Evolutionary conservation across 306 rosid species (phyloP), one percentile per base, ranked within the genome.

Genomic region (Sindora glabra): DNA sequence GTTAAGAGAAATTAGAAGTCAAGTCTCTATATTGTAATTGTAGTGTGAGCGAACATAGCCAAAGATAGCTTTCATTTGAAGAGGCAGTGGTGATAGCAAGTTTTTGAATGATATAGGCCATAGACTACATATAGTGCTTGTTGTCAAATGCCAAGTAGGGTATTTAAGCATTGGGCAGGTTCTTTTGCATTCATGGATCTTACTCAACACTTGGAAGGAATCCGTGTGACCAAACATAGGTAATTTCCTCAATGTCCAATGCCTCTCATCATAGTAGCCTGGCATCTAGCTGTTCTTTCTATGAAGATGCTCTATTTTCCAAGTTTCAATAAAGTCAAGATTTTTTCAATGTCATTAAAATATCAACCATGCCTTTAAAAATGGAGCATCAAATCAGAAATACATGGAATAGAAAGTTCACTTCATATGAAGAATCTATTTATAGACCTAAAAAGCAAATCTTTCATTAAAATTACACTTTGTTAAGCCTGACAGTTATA

Each of bases 181-280:
- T 47, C 10, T 16, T 52, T 71, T 87, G 81, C 95, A 84, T 72
- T 81, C 83, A 17, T 64, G 38, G 62, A 87, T 83, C 74, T 87
- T 91, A 8, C 72, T 65, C 62, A 87, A 68, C 3, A 84, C 89
- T 56, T 64, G 67, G 3, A 85, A 77, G 8, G 95, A 50, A 14
- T 87, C 95, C 0, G 1, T 71, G 64, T 86, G 81, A 3, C 91
- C 91, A 79, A 87, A 87, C 84, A 87, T 79, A 19, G 91, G 91
- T 38, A 87, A 71, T 79, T 87, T 87, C 95, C 95, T 84, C 54
- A 87, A 23, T 54, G 95, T 84, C 91, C 95, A 87, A 58, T 87
- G 84, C 56, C 95, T 81, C 10, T 91, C 95, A 68, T 87, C 95
- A 65, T 87, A 84, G 69, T 87, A 87, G n/a, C 95, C 95, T 2